Percentiles rank a stretch among this genome's conserved stretches.
These are phyloP conservation scores for Globisporangium paroecandrum DNA, from an alignment of 352 stramenopile species.

Conservation along the genomic window DNA sequence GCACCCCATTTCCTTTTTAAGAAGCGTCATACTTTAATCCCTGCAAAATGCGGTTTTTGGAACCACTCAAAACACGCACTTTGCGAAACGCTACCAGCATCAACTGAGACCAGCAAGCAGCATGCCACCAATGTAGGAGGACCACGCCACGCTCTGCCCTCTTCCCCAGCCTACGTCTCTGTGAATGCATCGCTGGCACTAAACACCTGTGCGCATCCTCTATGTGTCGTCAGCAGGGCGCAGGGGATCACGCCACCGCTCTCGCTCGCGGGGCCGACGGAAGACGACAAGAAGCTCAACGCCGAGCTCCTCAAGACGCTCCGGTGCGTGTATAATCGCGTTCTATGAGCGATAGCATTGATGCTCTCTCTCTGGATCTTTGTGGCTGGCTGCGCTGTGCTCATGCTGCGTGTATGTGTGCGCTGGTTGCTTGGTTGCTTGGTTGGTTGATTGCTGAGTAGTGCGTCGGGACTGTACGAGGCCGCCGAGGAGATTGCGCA, in stretches of 20 bases:
- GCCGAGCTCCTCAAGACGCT: slow-evolving; percentile 60
- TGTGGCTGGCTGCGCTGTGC: neutral
- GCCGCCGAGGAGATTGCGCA: slow-evolving; percentile 55
- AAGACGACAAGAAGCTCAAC: slow-evolving; percentile 68
- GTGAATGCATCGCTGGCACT: neutral
- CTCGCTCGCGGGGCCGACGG: slow-evolving; percentile 63
- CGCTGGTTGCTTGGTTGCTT: no score
- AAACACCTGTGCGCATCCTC: neutral
- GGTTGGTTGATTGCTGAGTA: slow-evolving; percentile 16
- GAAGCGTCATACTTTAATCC: neutral
- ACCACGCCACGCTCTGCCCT: neutral
- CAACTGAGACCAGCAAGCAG: neutral
- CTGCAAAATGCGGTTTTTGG: neutral
- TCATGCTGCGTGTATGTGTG: neutral
- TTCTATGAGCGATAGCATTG: neutral
- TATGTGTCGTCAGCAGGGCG: neutral
- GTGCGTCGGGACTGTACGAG: slow-evolving; percentile 70
- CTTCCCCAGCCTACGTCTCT: neutral
- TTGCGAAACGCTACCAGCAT: neutral
- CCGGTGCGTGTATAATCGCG: slow-evolving; percentile 23
- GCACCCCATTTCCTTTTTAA: neutral
- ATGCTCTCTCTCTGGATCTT: neutral
- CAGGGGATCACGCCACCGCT: slow-evolving; percentile 44
- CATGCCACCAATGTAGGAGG: slow-evolving; percentile 4
- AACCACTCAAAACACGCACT: neutral